Conservation (phyloP, 768 basidiomycete species). For the Obba rivulosa region DNA sequence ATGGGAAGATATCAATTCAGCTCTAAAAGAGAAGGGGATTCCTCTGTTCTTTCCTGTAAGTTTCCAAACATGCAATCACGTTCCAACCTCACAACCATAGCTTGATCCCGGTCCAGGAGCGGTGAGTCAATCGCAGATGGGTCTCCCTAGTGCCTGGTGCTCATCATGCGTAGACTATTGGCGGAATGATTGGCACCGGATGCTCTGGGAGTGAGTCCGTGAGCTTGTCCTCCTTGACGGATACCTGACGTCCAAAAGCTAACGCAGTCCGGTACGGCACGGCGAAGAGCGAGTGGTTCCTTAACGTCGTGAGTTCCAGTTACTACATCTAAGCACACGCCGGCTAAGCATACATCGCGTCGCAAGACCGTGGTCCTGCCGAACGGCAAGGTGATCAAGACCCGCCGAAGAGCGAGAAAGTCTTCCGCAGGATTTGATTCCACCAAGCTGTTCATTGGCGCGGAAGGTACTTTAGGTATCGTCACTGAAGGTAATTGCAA, state of each 20-base stretch:
- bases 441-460: conserved; percentile 86
- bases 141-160: conserved; percentile 32
- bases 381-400: conserved; percentile 82
- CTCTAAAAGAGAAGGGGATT: conserved; percentile 62
- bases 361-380: conserved; percentile 78
- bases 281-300: conserved; percentile 83
- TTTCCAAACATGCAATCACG: neutral
- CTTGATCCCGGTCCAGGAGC: conserved; percentile 76
- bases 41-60: conserved; percentile 48
- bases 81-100: conserved; percentile 29
- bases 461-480: conserved; percentile 85
- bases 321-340: no score
- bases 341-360: no score
- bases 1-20: conserved; percentile 76
- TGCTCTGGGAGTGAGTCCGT: conserved; percentile 69
- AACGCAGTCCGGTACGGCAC: conserved; percentile 86
- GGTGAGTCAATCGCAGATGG: conserved; percentile 22
- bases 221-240: no score
- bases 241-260: conserved; percentile 4
- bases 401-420: conserved; percentile 72
- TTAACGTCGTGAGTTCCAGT: conserved; percentile 56
- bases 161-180: conserved; percentile 50
- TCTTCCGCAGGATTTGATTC: conserved; percentile 85
- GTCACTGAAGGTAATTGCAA: conserved; percentile 66
- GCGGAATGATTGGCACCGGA: conserved; percentile 83